phyloP scores from a whole-genome alignment of 1,284 basidiomycete species.

The Spongispora temasekensis region DNA sequence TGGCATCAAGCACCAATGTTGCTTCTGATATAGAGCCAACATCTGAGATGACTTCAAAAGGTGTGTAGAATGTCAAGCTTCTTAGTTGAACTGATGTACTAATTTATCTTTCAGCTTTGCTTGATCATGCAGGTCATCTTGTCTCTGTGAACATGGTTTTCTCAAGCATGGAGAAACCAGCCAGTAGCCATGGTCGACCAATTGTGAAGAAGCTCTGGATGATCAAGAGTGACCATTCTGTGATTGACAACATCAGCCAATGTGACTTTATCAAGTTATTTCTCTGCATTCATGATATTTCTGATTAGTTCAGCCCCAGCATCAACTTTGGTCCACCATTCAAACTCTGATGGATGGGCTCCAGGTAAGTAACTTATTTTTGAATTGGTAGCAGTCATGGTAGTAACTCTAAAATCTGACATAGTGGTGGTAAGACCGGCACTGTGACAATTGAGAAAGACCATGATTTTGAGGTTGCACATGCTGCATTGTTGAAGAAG shows the following conservation, averaged over 20 bases:
- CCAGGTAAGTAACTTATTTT: background rate
- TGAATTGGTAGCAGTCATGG: too few relatives aligned
- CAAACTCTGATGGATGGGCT: background rate
- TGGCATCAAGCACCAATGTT: too few relatives aligned
- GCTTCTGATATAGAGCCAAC: too few relatives aligned
- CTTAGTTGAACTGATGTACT: too few relatives aligned
- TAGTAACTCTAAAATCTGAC: too few relatives aligned
- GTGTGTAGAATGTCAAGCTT: too few relatives aligned
- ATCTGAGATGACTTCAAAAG: too few relatives aligned
- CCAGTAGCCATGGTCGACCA: background rate
- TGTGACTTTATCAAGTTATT: background rate
- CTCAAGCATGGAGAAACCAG: background rate
- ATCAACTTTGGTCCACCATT: background rate
- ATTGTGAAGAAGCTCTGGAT: background rate
- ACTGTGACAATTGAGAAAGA: too few relatives aligned
- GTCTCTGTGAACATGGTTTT: background rate
- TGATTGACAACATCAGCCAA: background rate
- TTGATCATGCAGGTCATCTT: background rate
- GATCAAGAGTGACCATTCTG: background rate
- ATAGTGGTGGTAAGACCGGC: background rate
- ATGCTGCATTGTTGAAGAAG: background rate
- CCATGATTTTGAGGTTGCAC: background rate
- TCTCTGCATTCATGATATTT: background rate
- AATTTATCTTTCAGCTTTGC: too few relatives aligned
- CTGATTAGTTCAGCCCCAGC: background rate